Percentiles rank a stretch among this genome's conserved stretches.
phyloP scores from a whole-genome alignment of 1,139 yeast genomes.

The Debaryomycetaceae sp. region DNA sequence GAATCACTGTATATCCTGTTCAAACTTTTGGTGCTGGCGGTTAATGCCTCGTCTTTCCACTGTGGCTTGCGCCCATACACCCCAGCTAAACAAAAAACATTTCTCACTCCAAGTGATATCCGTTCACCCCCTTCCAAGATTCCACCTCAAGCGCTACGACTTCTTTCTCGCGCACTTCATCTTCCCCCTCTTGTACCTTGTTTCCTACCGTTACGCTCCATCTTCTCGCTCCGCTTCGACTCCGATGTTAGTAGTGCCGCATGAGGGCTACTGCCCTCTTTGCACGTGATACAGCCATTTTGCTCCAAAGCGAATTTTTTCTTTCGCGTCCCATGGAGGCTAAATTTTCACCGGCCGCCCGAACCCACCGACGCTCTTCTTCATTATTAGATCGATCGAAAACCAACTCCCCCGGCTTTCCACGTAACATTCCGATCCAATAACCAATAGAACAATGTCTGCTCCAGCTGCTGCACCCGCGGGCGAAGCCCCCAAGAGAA shows the following conservation, averaged over 20 bases:
- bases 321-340: no score
- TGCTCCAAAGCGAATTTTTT: no score
- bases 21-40: no score
- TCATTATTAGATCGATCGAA: conserved; percentile 62
- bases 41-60: no score
- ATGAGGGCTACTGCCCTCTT: conserved; percentile 11
- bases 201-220: not conserved
- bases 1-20: no score
- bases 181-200: not conserved
- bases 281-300: no score
- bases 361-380: conserved; percentile 9
- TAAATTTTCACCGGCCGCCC: conserved; percentile 6
- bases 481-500: conserved; percentile 51
- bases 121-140: no score
- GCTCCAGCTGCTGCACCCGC: conserved; percentile 40
- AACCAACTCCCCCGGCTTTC: conserved; percentile 90
- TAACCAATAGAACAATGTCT: conserved; percentile 46
- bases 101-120: no score
- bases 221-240: not conserved
- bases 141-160: no score
- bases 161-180: not conserved
- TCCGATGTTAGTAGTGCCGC: not conserved
- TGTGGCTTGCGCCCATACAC: no score
- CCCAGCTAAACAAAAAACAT: no score
- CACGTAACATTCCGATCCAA: conserved; percentile 77